A percentile compares a stretch with the other conserved stretches of the same genome.
Conservation (phyloP, 306 rosid species). For the Rosa persica region DNA sequence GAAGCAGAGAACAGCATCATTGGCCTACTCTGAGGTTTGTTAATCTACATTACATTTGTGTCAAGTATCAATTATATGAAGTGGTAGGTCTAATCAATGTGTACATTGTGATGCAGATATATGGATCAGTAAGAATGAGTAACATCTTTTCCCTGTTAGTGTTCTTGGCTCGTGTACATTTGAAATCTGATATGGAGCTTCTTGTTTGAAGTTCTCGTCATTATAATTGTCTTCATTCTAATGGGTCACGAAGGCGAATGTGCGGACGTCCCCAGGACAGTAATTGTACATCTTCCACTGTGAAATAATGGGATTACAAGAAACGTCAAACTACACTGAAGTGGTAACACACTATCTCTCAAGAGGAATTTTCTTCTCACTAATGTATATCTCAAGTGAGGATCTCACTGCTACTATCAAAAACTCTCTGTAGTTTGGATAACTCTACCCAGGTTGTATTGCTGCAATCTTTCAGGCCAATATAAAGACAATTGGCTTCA, state of each 20-base stretch:
- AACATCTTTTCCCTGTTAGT: slow-evolving; percentile 23
- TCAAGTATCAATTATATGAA: neutral
- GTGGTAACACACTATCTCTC: no score
- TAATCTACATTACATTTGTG: neutral
- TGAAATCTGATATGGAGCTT: slow-evolving; percentile 24
- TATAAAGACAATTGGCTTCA: neutral
- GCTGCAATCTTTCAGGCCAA: neutral
- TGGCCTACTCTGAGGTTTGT: slow-evolving; percentile 23
- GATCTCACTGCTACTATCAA: no score
- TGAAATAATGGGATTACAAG: no score
- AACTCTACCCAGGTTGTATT: neutral
- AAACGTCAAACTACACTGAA: no score
- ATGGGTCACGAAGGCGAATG: slow-evolving; percentile 10
- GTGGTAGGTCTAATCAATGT: neutral
- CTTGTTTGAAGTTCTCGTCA: slow-evolving; percentile 36
- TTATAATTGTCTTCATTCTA: slow-evolving; percentile 30
- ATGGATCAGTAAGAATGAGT: slow-evolving; percentile 22
- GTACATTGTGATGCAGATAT: slow-evolving; percentile 23
- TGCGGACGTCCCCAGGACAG: no score
- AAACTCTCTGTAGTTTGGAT: no score
- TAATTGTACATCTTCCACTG: no score
- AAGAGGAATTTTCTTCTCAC: no score
- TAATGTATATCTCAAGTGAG: no score
- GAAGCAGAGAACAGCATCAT: slow-evolving; percentile 13
- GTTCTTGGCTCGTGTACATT: slow-evolving; percentile 21